phyloP scores from a whole-genome alignment of 495 filamentous ascomycete genomes.

The Trypethelium eluteriae region DNA sequence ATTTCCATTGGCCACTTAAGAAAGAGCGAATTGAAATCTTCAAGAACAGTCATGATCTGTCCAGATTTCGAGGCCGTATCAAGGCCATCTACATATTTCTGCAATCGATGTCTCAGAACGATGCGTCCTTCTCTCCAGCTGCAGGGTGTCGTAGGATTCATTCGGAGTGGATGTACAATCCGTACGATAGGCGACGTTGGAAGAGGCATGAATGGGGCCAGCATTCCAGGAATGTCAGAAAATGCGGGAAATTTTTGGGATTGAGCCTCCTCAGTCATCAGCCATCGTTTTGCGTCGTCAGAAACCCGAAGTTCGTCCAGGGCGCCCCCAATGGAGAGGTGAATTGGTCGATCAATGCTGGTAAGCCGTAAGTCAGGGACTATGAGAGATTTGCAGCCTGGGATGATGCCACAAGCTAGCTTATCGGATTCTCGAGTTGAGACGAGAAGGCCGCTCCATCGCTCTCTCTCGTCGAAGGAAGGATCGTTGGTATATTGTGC shows the following conservation, averaged over 20 bases:
- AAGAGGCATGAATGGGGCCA: conserved; percentile 8
- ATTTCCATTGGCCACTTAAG: background rate
- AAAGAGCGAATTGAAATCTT: background rate
- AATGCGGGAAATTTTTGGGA: conserved; percentile 1
- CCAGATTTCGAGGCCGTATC: background rate
- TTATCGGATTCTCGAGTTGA: conserved; percentile 1
- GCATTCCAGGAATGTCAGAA: background rate
- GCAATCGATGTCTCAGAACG: background rate
- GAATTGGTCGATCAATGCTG: background rate
- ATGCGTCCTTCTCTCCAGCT: background rate
- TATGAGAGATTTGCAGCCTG: background rate
- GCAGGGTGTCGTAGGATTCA: background rate
- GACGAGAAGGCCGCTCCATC: background rate
- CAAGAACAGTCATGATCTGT: background rate
- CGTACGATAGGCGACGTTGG: background rate
- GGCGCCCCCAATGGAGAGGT: background rate
- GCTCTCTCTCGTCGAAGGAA: background rate
- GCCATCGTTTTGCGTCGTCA: background rate
- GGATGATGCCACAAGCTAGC: conserved; percentile 7
- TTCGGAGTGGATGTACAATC: background rate
- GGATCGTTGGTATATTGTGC: conserved; percentile 1
- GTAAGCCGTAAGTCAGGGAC: conserved; percentile 1
- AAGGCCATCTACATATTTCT: background rate
- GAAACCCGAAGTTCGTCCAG: background rate
- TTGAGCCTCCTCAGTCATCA: conserved; percentile 3